phyloP scores from a whole-genome alignment of 805 yeast genomes.

The Nematodospora valgi region DNA sequence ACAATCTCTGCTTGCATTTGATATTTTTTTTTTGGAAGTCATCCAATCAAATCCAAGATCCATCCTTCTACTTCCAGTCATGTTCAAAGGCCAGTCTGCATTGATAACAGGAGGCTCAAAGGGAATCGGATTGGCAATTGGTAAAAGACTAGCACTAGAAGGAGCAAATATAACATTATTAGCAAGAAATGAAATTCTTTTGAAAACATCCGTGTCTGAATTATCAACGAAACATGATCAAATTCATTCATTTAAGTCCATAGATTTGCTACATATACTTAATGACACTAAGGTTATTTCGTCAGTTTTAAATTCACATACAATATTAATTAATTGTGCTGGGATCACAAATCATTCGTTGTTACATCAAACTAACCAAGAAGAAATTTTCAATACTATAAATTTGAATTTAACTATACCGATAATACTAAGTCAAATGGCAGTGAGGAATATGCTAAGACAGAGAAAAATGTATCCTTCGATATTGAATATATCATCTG shows the following conservation, averaged over 20 bases:
- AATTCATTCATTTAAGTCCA: conserved; percentile 10
- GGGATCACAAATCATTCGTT: conserved; percentile 61
- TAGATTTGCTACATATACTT: conserved; percentile 11
- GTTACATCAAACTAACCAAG: conserved; percentile 38
- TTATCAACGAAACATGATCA: conserved; percentile 8
- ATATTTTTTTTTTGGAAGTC: too few species aligned
- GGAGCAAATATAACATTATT: conserved; percentile 32
- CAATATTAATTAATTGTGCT: conserved; percentile 61
- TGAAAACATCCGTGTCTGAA: conserved; percentile 18
- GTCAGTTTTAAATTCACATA: conserved; percentile 7
- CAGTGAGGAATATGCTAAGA: conserved; percentile 50
- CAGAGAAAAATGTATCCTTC: conserved; percentile 16
- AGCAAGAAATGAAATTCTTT: conserved; percentile 31
- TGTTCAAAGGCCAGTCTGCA: conserved; percentile 22
- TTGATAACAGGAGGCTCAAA: conserved; percentile 39
- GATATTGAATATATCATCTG: conserved; percentile 66
- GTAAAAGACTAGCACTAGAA: conserved; percentile 22
- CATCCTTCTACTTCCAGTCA: too few species aligned
- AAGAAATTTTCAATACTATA: conserved; percentile 44
- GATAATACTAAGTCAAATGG: conserved; percentile 52
- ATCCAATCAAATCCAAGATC: too few species aligned
- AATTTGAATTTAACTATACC: conserved; percentile 60
- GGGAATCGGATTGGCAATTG: conserved; percentile 35
- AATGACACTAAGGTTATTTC: not conserved
- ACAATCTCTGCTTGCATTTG: too few species aligned